A percentile compares a stretch with the other conserved stretches of the same genome.
phyloP scores from a whole-genome alignment of 305 asterid genomes.

The Fraxinus floribunda region DNA sequence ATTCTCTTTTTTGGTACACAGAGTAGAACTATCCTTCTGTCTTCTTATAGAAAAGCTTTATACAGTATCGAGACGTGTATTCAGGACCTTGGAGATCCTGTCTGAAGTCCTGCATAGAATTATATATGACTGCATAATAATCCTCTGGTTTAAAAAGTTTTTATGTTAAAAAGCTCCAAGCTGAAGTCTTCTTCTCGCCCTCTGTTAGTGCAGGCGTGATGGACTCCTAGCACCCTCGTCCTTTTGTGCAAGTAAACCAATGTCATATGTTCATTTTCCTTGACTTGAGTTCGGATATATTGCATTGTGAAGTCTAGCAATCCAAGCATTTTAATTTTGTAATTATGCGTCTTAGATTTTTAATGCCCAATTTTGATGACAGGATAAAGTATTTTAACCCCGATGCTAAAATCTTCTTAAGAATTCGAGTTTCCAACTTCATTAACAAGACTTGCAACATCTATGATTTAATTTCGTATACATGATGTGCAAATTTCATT shows the following conservation, averaged over 20 bases:
- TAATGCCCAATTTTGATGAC: background rate
- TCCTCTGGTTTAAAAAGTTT: background rate
- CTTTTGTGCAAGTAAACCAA: background rate
- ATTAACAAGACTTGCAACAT: background rate
- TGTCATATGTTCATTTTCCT: background rate
- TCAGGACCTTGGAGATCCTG: background rate
- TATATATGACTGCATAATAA: background rate
- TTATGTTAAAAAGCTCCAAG: background rate
- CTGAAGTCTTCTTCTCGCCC: background rate
- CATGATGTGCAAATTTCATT: background rate
- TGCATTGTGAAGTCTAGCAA: background rate
- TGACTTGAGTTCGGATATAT: background rate
- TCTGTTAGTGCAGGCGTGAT: background rate
- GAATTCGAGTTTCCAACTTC: background rate
- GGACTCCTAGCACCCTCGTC: background rate
- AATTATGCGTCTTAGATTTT: background rate
- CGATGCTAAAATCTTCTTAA: background rate
- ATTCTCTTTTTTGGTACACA: background rate
- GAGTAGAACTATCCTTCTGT: background rate
- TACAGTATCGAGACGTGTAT: background rate
- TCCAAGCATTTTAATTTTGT: background rate
- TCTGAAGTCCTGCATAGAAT: background rate
- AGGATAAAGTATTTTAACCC: background rate
- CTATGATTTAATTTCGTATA: no score
- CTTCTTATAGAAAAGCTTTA: background rate